Evolutionary conservation across 352 stramenopile species (phyloP), one percentile per base, ranked within the genome.

Genomic region (Phytophthora rubi): DNA sequence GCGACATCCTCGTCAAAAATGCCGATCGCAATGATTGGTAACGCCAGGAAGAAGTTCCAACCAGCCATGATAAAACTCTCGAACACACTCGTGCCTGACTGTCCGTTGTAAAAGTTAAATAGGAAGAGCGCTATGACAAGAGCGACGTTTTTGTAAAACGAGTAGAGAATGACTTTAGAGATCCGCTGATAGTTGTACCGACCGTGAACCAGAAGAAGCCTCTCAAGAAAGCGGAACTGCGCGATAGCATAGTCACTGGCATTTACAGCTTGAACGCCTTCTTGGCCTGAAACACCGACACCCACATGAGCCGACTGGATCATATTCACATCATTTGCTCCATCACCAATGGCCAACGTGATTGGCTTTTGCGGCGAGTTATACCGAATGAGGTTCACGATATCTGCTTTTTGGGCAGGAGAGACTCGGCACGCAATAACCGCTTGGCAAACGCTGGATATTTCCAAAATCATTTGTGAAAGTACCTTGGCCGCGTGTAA

Each of bases 141-240:
- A 49, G 79, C 75, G 16, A 88, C 73, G 45, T 93, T 93, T 77
- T 94, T 94, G 76, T 93, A 94, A 55, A 94, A 91, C 45, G 82
- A 91, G 56, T 89, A 92, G 15, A 98, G 82, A 66, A 99, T 95
- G 53, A 98, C 82, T 53, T 96, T 98, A 56, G 85, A 94, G 56
- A 98, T 91, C 26, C 98, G 92, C n/a, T 92, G 86, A 73, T 99
- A 99, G 77, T 99, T 98, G 83, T 91, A 99, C 48, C 97, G 88
- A 6, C 98, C 98, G 71, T 99, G 98, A 56, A 99, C 94, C 3
- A 99, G 82, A 42, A 99, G 77, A 12, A 99, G 80, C n/a, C 89
- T 70, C 67, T 98, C 82, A 1, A 99, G 79, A 68, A 97, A 98
- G 13, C 96, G 83, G 71, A 98, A 98, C 62, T 97, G 88, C 1